Evolutionary conservation across 2,329 filamentous ascomycete genomes (phyloP), one percentile per base, ranked within the genome.

Genomic region (Pestalotiopsis sp.): DNA sequence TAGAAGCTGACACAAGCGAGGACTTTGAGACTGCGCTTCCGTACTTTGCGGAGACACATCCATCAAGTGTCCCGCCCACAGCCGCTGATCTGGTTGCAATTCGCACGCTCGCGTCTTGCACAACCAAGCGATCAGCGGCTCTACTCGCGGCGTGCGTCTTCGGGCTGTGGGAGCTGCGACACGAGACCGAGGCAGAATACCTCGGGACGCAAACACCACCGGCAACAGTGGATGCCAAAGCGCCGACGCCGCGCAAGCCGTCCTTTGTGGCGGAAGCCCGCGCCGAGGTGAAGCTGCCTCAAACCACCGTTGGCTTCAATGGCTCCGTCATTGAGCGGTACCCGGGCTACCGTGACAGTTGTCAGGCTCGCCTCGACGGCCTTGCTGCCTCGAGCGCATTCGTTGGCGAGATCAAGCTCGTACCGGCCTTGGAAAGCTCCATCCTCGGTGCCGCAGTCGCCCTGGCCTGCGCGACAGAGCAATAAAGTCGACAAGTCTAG

Each of bases 321-420:
- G 93, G 93, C 59, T 92, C 90, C 36, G 92, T 95, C 64, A 90
- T 95, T 65, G 92, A 95, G 79, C 90, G 91, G 74, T 95, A 95
- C 76, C 92, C 93, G 0, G 82, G 84, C 7, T 95, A 94, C 78
- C 83, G 87, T 25, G 80, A 79, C 39, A 84, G 82, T 57, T 91
- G 90, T 74, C 92, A 95, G 77, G 77, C 77, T 5, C 89, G 90
- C 73, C 80, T 95, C 61, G 84, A 94, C 74, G 81, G 84, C 52
- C 81, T 95, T 9, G 85, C 89, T 74, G 63, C 79, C 72, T 68
- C 77, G 75, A 74, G 82, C 77, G 64, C 81, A 77, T 70, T 84
- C 73, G 56, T 67, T 45, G 74, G 74, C 20, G 79, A 81, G 3
- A 87, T 94, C 25, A 85, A 87, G 66, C 84, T 95, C 27, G 89